Base-by-base conservation (phyloP, 352 stramenopile genomes). In the Phytopythium aichiense region DNA sequence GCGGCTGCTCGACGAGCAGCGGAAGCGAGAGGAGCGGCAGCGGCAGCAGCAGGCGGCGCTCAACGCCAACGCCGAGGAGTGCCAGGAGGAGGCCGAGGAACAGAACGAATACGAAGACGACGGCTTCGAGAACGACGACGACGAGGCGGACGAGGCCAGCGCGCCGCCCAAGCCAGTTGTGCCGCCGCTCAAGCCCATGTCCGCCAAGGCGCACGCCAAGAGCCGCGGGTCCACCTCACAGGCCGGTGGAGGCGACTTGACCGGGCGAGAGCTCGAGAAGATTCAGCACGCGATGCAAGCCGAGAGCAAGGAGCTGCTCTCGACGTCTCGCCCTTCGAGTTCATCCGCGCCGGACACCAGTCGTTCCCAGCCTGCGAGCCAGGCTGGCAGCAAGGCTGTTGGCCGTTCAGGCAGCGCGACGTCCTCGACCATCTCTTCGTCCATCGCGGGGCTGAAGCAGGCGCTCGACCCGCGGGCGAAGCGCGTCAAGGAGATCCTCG, bases 381-480 rank as follows among this genome's bases (percentile, higher is more conserved):
- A 46, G 48, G 9, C 25, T 25, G 42, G 45, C 28, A 66, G 37
- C 48, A 62, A 59, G 13, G 50, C 43, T 0, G 60, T 7, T 23
- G 70, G 51, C 37, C 58, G 38, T 33, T 50, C 38, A 4, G 64
- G 67, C 12, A 61, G 52, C 16, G 51, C 60, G 15, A 45, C 64
- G 11, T 70, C 64, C 18, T 73, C 61, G 25, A 74, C 74, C 1
- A 84, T 86, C 35, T 62, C 79, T 1, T 84, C 78, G 8, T 90
- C 83, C n/a, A 89, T 92, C 60, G 83, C 79, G 25, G 80, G 77
- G 5, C 69, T 92, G 16, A 92, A 90, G 56, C 80, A 90, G 56
- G 74, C 80, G 16, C 64, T 92, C 7, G 79, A 92, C 60, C 83
- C 83, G 42, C 78, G 80, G 1, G 75, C 73, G 0, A 83, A 78